phyloP scores from a whole-genome alignment of 2,329 filamentous ascomycete genomes.

The Beauveria caledonica region DNA sequence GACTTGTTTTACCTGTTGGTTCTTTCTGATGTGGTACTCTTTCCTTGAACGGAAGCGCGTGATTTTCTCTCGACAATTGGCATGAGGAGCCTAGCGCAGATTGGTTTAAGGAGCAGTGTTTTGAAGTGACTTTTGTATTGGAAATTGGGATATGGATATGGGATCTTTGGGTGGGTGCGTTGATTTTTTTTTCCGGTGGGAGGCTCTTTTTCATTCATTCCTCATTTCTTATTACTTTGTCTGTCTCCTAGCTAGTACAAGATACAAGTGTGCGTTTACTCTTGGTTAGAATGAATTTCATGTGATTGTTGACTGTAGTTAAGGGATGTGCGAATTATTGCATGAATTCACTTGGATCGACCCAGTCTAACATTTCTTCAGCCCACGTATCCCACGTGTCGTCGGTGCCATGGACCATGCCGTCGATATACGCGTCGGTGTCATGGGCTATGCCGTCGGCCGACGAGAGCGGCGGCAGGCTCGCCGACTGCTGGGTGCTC shows the following conservation, averaged over 20 bases:
- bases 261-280: background rate
- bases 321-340: background rate
- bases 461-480: background rate
- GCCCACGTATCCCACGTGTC: background rate
- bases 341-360: background rate
- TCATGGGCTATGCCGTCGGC: background rate
- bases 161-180: background rate
- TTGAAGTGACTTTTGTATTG: background rate
- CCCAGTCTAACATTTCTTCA: background rate
- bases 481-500: constrained; percentile 16
- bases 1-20: background rate
- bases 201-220: background rate
- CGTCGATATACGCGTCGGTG: background rate
- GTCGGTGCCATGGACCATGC: background rate
- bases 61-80: background rate
- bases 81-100: background rate
- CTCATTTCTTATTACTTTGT: background rate
- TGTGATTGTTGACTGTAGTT: background rate
- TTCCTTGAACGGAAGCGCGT: background rate
- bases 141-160: background rate
- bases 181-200: background rate
- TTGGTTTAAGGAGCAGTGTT: background rate
- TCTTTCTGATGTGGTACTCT: background rate
- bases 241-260: background rate
- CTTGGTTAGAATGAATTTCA: background rate